Conservation (phyloP, 2,329 filamentous ascomycete species). For the Ophiocordyceps unilateralis region DNA sequence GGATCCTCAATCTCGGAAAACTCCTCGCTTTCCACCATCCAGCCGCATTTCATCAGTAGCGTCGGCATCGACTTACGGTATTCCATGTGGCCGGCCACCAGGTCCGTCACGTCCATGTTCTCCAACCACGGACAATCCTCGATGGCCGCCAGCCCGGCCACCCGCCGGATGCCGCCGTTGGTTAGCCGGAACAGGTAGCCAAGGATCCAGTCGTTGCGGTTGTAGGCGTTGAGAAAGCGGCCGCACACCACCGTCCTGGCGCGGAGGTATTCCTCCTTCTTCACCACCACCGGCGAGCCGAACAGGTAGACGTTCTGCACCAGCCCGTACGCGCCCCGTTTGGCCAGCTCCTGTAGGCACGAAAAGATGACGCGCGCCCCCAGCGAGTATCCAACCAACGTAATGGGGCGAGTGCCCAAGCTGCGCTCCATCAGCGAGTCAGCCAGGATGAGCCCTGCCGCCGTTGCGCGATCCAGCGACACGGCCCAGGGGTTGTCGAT, state of each 20-base stretch:
- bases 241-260: constrained; percentile 73
- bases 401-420: constrained; percentile 78
- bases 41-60: constrained; percentile 73
- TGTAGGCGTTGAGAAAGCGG: constrained; percentile 89
- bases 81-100: constrained; percentile 87
- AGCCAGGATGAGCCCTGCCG: constrained; percentile 79
- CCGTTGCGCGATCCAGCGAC: constrained; percentile 78
- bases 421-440: constrained; percentile 88
- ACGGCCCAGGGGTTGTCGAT: constrained; percentile 98
- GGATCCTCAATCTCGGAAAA: constrained; percentile 95
- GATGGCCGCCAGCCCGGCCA: constrained; percentile 69
- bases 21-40: constrained; percentile 81
- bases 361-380: constrained; percentile 86
- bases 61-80: constrained; percentile 87
- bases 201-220: constrained; percentile 92
- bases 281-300: constrained; percentile 80
- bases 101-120: constrained; percentile 73
- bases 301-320: constrained; percentile 94
- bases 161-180: constrained; percentile 72
- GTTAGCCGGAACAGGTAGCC: constrained; percentile 93
- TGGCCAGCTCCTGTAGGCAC: constrained; percentile 72
- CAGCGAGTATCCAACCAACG: constrained; percentile 85
- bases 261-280: constrained; percentile 72
- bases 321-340: constrained; percentile 67
- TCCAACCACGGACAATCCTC: constrained; percentile 66